A percentile compares a stretch with the other conserved stretches of the same genome.
Conservation (phyloP, 2,329 filamentous ascomycete genomes). For the Fusarium cyanostomum region DNA sequence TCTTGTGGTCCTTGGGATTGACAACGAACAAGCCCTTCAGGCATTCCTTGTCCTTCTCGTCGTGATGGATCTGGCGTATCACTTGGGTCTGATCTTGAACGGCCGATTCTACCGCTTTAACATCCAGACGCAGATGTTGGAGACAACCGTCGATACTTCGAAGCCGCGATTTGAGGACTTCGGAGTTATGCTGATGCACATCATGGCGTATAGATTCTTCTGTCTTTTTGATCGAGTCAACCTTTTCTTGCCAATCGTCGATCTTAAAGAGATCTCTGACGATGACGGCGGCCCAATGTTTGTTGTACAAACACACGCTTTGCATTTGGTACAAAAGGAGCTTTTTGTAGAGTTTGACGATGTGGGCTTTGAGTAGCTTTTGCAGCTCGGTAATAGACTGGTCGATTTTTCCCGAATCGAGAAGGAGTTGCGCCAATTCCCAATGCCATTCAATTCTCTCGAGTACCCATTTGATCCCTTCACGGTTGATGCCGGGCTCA, state of each 20-base stretch:
- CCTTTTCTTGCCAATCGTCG: constrained; percentile 2
- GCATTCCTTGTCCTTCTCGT: neutral
- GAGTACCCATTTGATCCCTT: constrained; percentile 5
- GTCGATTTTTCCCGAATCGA: accelerated
- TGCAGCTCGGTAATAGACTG: neutral
- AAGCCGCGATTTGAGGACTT: neutral
- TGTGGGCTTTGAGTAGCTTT: neutral
- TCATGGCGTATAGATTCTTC: neutral
- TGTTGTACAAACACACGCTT: constrained; percentile 1
- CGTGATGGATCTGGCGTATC: neutral
- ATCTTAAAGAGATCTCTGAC: neutral
- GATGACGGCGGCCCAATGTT: neutral
- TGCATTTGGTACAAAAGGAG: neutral
- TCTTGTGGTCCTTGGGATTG: neutral
- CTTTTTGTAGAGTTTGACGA: neutral
- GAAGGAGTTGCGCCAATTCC: neutral
- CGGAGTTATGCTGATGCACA: neutral
- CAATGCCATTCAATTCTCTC: constrained; percentile 9
- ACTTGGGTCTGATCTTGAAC: neutral
- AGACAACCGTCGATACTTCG: neutral
- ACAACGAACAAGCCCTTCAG: neutral
- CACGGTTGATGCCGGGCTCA: neutral
- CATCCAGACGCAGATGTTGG: neutral
- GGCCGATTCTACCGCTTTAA: neutral
- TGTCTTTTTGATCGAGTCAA: constrained; percentile 2